These are phyloP conservation scores for Russula sp. DNA, from an alignment of 768 basidiomycete genomes.

Conservation along the genomic window DNA sequence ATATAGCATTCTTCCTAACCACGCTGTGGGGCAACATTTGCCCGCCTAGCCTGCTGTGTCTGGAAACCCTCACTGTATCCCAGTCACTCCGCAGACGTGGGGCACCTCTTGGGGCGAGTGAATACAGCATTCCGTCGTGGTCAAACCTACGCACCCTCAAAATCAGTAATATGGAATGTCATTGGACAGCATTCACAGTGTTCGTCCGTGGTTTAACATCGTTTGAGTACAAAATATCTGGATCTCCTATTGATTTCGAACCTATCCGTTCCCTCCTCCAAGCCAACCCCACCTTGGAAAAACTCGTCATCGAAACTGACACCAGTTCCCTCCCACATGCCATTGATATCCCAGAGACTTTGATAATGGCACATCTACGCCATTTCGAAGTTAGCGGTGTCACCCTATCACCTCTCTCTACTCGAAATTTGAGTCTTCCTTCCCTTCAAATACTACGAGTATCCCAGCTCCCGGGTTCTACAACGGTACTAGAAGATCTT, in stretches of 20 bases:
- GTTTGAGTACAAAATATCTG: conserved; percentile 12
- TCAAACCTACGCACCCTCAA: background rate
- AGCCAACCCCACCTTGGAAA: conserved; percentile 22
- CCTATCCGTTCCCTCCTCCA: conserved; percentile 21
- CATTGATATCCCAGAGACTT: background rate
- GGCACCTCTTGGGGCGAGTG: background rate
- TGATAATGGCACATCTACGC: conserved; percentile 13
- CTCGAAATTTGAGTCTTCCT: conserved; percentile 10
- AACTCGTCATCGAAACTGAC: conserved; percentile 11
- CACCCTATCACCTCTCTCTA: background rate
- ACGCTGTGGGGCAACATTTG: background rate
- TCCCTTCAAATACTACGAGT: conserved; percentile 13
- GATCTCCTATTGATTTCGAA: conserved; percentile 3
- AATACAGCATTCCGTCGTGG: background rate
- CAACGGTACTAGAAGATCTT: background rate
- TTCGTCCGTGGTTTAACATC: conserved; percentile 12
- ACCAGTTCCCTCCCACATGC: no score
- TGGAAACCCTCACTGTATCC: conserved; percentile 4
- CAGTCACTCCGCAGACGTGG: background rate
- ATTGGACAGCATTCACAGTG: background rate
- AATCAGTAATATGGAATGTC: conserved; percentile 1
- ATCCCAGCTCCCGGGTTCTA: background rate
- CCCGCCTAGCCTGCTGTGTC: background rate
- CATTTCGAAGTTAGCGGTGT: conserved; percentile 14
- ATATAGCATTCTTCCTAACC: background rate